Evolutionary conservation across 2,329 filamentous ascomycete genomes (phyloP), one percentile per base, ranked within the genome.

Genomic region (Lasiodiplodia gonubiensis): DNA sequence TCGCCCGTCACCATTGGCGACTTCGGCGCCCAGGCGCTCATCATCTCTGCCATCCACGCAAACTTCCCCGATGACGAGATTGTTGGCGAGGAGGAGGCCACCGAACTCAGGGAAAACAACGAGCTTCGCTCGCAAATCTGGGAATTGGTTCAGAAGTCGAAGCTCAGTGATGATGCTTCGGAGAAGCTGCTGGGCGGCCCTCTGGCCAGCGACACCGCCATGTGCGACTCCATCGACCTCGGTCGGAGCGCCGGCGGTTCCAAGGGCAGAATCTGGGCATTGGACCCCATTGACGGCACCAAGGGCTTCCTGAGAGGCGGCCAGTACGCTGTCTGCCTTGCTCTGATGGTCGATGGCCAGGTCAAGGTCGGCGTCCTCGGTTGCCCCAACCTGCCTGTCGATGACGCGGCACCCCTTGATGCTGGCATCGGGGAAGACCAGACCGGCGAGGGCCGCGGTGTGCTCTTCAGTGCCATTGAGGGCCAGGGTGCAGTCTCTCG

Each of bases 1-100:
- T 97, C 94, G 11, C 95, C 95, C 71, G 95, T 99, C 74, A 99
- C 95, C 21, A 95, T 98, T 74, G 95, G 94, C 78, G 95, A 99
- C 83, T 98, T 97, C 79, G 95, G 95, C 76, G 96, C 95, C 46
- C 95, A 99, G 83, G 94, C 95, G 37, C 88, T 99, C 71, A 97
- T 99, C 80, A 97, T 98, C 76, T 86, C 90, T 67, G 94, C 94
- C 33, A 90, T 99, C 72, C 90, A 90, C 80, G 88, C 92, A 80
- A 92, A 91, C 80, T 99, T 99, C 83, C 95, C 95, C 21, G 77
- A 88, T 42, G 95, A 99, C 77, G 90, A 92, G 79, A 92, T 99
- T 70, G 92, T 99, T 51, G 95, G 92, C 72, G 95, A 99, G 81
- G 95, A 99, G 81, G 95, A 99, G 81, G 92, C 94, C 8, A 89